Evolutionary conservation across 2,329 filamentous ascomycete species (phyloP), one percentile per base, ranked within the genome.

Genomic region (Davidsoniella virescens): DNA sequence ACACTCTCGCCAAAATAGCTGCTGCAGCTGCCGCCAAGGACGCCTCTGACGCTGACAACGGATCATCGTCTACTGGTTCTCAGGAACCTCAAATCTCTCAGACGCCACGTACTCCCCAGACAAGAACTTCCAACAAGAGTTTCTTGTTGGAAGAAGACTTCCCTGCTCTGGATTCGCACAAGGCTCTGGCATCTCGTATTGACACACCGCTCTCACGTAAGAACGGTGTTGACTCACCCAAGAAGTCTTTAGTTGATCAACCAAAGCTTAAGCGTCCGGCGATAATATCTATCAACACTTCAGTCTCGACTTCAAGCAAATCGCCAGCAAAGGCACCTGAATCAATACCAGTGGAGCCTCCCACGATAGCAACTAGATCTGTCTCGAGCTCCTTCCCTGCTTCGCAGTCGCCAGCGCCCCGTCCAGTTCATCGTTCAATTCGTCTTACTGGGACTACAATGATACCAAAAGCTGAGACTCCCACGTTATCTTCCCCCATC

Each of bases 61-160:
- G 23, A 29, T 9, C 17, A 20, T 10, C 23, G 36, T 26, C 6
- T 36, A 38, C 23, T 47, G 44, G 26, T 14, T 14, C 29, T 12
- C 26, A 33, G 10, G 33, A 59, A 57, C 33, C 52, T 60, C 5
- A 53, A 55, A 9, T 59, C 1, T 58, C 66, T 1, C 64, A 65
- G 55, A 65, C 67, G n/a, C 51, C 51, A 12, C 44, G 48, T 12
- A 53, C 52, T 5, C 52, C 47, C 1, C 55, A 56, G 26, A 25
- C 54, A 3, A 56, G 55, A 46, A 56, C 58, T 43, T 33, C 55
- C 1, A 57, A 54, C 48, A 56, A 49, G 43, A 43, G 18, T 5
- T 54, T 71, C 26, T 61, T 79, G 42, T 70, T 77, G 53, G 73
- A 78, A 20, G 76, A 80, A 56, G 77, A 82, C 56, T 82, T 80